Conservation (phyloP, 495 filamentous ascomycete species). For the Collariella sp. region DNA sequence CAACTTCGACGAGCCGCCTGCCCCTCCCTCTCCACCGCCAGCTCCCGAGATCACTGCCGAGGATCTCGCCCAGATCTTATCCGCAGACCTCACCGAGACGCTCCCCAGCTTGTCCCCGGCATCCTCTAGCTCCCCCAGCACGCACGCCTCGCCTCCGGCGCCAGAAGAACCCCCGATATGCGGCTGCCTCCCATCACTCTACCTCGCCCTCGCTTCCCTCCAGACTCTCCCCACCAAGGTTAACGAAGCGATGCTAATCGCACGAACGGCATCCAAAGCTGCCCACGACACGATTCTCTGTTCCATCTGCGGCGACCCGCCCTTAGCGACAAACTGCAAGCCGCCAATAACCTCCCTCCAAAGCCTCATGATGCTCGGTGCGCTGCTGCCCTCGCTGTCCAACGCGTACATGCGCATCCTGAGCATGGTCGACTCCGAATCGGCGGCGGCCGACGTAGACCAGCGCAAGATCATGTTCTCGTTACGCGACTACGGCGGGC, state of each 20-base stretch:
- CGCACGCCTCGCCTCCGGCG: neutral
- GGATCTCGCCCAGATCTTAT: conserved; percentile 9
- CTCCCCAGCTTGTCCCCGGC: conserved; percentile 16
- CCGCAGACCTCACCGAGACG: conserved; percentile 3
- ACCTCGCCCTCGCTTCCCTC: conserved; percentile 39
- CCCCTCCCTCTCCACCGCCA: neutral
- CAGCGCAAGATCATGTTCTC: conserved; percentile 36
- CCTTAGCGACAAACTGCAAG: conserved; percentile 18
- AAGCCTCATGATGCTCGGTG: conserved; percentile 59
- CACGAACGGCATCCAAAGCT: conserved; percentile 48
- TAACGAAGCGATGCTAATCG: conserved; percentile 40
- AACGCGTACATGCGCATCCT: conserved; percentile 48
- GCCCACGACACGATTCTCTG: conserved; percentile 54
- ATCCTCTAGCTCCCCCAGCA: conserved; percentile 7
- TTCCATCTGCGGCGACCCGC: conserved; percentile 42
- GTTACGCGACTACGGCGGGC: conserved; percentile 39
- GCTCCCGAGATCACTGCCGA: conserved; percentile 10
- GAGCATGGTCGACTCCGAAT: conserved; percentile 37
- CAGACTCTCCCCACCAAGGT: conserved; percentile 37
- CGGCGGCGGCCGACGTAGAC: conserved; percentile 28
- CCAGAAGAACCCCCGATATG: conserved; percentile 16
- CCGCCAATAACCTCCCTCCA: conserved; percentile 43
- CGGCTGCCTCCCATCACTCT: conserved; percentile 34
- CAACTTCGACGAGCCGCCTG: conserved; percentile 8
- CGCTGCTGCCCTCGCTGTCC: conserved; percentile 53